Evolutionary conservation across 805 yeast genomes (phyloP), one percentile per base, ranked within the genome.

Genomic region (Tetrapisispora phaffii): DNA sequence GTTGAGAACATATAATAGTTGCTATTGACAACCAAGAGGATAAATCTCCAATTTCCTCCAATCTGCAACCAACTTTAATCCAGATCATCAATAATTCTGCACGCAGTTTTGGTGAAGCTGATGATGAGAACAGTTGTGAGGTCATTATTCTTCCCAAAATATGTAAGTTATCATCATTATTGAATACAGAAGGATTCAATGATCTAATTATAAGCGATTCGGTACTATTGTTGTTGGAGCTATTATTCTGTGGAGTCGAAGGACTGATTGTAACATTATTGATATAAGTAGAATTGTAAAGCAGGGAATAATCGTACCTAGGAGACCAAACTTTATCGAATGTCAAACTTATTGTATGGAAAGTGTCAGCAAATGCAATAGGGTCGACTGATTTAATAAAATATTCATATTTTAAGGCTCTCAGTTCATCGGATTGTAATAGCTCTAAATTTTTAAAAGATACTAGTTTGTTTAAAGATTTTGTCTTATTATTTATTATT

Each of bases 1-100:
- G 95, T 44, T 82, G 77, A 0, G 95, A 84, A 55, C 95, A 82
- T 1, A 89, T 72, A 1, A 83, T 73, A 0, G 93, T 80, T 1
- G 96, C 86, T 52, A 90, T 79, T 0, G 96, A 95, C 21, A 87
- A 68, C 97, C 97, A 90, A 26, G 93, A 81, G 0, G 88, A 89
- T 89, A 87, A 86, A 59, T 90, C 95, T 41, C 97, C 97, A 26
- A 76, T 68, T 48, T 76, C 76, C 56, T 86, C 93, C 49, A 90
- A 75, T 23, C 71, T 67, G 50, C 82, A 77, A 3, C 96, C 97
- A 37, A 90, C 69, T 48, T 79, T 79, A 36, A 89, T 83, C 97
- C 97, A 90, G 58, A 79, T 82, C 39, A 79, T 78, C 32, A 90
- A 61, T 4, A 88, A 56, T 35, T 74, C 65, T 0, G 94, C 94